Evolutionary conservation across 345 rosid species (phyloP).

Genomic region (Cardamine resedifolia): DNA sequence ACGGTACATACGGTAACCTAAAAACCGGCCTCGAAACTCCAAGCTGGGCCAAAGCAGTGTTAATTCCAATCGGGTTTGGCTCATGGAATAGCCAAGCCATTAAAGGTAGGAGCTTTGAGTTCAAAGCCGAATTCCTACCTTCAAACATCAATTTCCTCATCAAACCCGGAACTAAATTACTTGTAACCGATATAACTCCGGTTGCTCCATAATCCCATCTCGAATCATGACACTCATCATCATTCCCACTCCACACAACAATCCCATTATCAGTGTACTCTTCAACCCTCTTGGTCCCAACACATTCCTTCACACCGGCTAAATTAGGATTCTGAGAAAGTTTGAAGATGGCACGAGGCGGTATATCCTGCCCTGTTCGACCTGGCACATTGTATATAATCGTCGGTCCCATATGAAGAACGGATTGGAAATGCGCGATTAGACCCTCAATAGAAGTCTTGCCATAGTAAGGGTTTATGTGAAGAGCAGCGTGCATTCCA

Average conservation of each 20-base stretch:
- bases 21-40: constrained; percentile 84
- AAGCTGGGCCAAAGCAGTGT: constrained; percentile 88
- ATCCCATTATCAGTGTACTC: constrained; percentile 63
- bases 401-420: constrained; percentile 84
- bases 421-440: constrained; percentile 63
- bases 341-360: constrained; percentile 53
- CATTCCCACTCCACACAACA: constrained; percentile 92
- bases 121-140: constrained; percentile 58
- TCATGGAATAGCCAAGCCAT: constrained; percentile 79
- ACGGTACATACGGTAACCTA: constrained; percentile 87
- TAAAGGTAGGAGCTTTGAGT: constrained; percentile 64
- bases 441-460: constrained; percentile 80
- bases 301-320: constrained; percentile 83
- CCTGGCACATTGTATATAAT: constrained; percentile 88
- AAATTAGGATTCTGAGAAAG: constrained; percentile 60
- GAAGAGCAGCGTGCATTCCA: constrained; percentile 95
- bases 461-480: constrained; percentile 94
- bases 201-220: constrained; percentile 80
- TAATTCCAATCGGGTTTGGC: constrained; percentile 79
- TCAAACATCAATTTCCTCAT: constrained; percentile 64
- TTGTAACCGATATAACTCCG: constrained; percentile 77
- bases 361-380: constrained; percentile 85
- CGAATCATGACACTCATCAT: constrained; percentile 86
- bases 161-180: constrained; percentile 76
- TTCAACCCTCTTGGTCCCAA: constrained; percentile 65